Base-by-base conservation (phyloP, 176 grass and related monocot genomes). In the Aechmea fasciata region DNA sequence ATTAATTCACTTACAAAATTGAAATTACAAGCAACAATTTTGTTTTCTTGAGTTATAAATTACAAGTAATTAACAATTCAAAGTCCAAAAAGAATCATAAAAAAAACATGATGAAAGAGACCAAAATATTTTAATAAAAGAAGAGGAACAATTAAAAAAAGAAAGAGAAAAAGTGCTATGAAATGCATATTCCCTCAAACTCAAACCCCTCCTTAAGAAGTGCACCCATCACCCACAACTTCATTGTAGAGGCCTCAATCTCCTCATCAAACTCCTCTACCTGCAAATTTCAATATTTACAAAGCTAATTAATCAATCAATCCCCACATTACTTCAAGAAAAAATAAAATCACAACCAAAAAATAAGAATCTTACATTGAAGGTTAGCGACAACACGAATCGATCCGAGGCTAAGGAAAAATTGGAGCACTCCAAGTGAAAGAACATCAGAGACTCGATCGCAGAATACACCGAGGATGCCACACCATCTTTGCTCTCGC, bases 401-500 rank as follows among this genome's bases (percentile, higher is more conserved):
- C 73, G 75, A 63, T 87, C 79, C 7, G 69, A 4, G 20, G 50
- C 65, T 22, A 85, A 67, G 68, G 72, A 74, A 70, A 93, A 19
- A 75, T 78, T 93, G 48, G 87, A 99, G 74, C 76, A 87, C 79
- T 90, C 89, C n/a, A 93, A 68, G 0, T 26, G 50, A 71, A 97
- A 87, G 77, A 83, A 77, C 18, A 47, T 12, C n/a, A 99, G 80
- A 1, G 89, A 90, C 69, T 90, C 94, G 0, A 75, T 66, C 28
- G 94, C 89, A 9, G 82, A 67, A 49, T 86, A 93, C 0, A 99
- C 82, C 70, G 79, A 72, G 74, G 80, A 77, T 9, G 87, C 82
- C 48, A 76, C 66, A 3, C 81, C 77, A 26, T 65, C 68, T 26
- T 52, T 69, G 13, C 69, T 71, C 79, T 85, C 83, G 68, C 89